These are phyloP conservation scores for Fusarium keratoplasticum DNA, from an alignment of 2,329 filamentous ascomycete genomes.

Conservation along the genomic window DNA sequence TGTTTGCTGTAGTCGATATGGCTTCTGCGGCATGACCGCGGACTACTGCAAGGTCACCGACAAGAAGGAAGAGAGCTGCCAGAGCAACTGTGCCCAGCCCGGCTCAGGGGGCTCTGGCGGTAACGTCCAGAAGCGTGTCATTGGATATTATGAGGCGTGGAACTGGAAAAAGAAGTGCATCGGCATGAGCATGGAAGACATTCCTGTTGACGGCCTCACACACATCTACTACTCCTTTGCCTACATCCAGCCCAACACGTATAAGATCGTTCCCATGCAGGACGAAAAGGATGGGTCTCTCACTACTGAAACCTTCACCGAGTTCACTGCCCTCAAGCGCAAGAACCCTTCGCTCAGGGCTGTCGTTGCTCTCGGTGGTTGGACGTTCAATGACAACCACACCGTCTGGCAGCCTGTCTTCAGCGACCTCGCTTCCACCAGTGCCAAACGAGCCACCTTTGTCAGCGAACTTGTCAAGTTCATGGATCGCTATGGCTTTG, in stretches of 20 bases:
- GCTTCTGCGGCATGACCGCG: neutral
- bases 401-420: conserved; percentile 41
- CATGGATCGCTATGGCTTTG: conserved; percentile 37
- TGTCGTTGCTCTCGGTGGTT: conserved; percentile 55
- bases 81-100: neutral
- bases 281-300: neutral
- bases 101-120: neutral
- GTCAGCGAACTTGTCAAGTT: conserved; percentile 47
- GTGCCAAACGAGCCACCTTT: conserved; percentile 48
- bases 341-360: conserved; percentile 44
- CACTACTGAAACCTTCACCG: conserved; percentile 12
- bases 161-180: conserved; percentile 17
- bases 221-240: conserved; percentile 50
- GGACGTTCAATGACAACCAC: conserved; percentile 46
- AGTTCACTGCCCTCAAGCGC: conserved; percentile 49
- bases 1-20: neutral
- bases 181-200: conserved; percentile 16
- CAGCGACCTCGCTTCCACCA: conserved; percentile 34
- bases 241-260: conserved; percentile 47
- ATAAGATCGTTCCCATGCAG: conserved; percentile 46
- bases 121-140: neutral
- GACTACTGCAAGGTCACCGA: neutral
- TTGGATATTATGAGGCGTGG: conserved; percentile 31
- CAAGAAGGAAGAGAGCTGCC: neutral
- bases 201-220: conserved; percentile 35